Evolutionary conservation across 2,329 filamentous ascomycete species (phyloP), one percentile per base, ranked within the genome.

Genomic region (Pseudopithomyces maydicus): DNA sequence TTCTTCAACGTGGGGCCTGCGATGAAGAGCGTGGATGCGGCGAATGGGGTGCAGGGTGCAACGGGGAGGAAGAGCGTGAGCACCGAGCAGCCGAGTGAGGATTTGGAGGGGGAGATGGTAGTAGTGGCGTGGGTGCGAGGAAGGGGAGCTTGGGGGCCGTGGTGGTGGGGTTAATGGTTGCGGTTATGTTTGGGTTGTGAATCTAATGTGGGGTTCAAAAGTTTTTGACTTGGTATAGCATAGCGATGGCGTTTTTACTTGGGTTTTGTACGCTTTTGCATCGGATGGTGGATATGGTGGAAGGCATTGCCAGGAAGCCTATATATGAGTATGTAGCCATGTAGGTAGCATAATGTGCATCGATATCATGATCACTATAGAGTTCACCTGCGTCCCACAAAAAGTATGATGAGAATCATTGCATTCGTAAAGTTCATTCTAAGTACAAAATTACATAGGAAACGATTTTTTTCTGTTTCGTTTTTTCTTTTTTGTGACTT

Each of bases 1-100:
- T 94, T 92, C 74, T 92, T 88, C 74, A 88, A 91, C 72, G 81
- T 87, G 57, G 90, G 88, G 0, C 86, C 88, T 0, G 85, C 89
- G 32, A 85, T 95, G 53, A 79, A 81, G 6, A 87, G 88, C 0
- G 88, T 90, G 2, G 91, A 95, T 75, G 89, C 66, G 44, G 76
- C 92, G 68, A 96, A 95, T 73, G 79, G 80, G 4, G 79, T 85
- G n/a, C 74, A 71, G 2, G 51, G 55, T 7, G 57, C 69, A 3
- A 56, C 55, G 7, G 73, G 73, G 0, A 60, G 73, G 43, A 70
- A 55, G 61, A 62, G 32, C 23, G 46, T 75, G 5, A 65, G 65
- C 14, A 63, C 63, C 0, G 65, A 51, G 35, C 59, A 61, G 2
- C 57, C 66, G 45, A 54, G 54, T 12, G 55, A 52, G 12, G 58